Base-by-base conservation (phyloP, 2,329 filamentous ascomycete genomes). In the Elsinoe fawcettii region DNA sequence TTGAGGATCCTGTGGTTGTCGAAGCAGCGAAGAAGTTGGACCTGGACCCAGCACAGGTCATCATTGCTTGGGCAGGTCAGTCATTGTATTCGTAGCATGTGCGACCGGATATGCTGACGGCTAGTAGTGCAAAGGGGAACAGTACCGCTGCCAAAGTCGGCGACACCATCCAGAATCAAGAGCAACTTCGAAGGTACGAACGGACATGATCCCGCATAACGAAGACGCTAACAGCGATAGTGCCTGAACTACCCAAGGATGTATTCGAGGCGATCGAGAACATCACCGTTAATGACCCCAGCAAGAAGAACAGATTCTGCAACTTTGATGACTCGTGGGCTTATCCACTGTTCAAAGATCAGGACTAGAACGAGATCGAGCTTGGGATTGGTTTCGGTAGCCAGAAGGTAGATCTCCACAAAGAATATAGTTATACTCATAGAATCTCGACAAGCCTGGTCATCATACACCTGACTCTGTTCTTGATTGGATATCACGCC, bases 101-200 rank as follows among this genome's bases (percentile, higher is more conserved):
- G 7, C 6, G 46, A 14, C 5, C 9, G 18, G 22, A n/a, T 44
- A 20, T 18, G 30, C 49, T 53, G 27, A 53, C 30, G 18, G n/a
- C n/a, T 9, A 22, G 22, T 11, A 53, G 49, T 87, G 41, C 77
- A 78, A 58, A 77, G 84, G 55, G 84, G 84, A 59, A 86, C 86
- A 67, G 77, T 81, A 37, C 84, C 87, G 37, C 74, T 88, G 59
- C 84, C 84, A 64, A 88, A 88, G 80, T 85, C 82, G 72, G 83
- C 82, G 49, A 87, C 82, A 18, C 82, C 82, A 7, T 77, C 75
- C 53, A 78, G 84, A 43, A 87, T 87, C 64, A 77, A 81, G 68
- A 85, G 81, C 73, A 89, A 90, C 73, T 80, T 84, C 66, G 75
- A 83, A 37, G 49, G 49, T 53, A 20, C 6, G 47, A 7, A 36